phyloP scores from a whole-genome alignment of 352 stramenopile species.

The Globisporangium perplexum region DNA sequence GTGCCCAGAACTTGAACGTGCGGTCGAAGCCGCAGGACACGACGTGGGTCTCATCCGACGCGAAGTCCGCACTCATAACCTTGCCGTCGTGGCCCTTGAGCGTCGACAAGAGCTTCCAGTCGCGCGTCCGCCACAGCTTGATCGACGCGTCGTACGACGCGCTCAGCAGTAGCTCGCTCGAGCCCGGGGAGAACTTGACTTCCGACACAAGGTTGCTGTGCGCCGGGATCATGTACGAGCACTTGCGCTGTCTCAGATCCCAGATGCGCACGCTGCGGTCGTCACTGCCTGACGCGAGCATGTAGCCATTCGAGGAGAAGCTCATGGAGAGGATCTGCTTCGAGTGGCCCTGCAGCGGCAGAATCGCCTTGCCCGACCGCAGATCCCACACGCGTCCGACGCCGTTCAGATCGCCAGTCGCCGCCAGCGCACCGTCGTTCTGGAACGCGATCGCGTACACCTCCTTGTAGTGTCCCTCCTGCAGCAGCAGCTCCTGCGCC shows the following conservation, averaged over 20 bases:
- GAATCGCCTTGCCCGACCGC: conserved; percentile 90
- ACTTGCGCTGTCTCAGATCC: conserved; percentile 92
- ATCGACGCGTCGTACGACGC: conserved; percentile 93
- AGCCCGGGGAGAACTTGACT: conserved; percentile 78
- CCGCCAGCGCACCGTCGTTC: conserved; percentile 89
- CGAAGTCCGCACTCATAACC: conserved; percentile 92
- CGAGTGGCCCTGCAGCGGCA: conserved; percentile 90
- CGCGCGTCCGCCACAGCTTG: conserved; percentile 93
- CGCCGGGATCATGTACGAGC: conserved; percentile 90
- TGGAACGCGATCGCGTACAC: conserved; percentile 96
- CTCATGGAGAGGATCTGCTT: conserved; percentile 93
- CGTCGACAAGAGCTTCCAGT: conserved; percentile 89
- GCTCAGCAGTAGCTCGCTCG: conserved; percentile 86
- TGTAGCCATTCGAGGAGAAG: conserved; percentile 92
- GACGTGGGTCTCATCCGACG: conserved; percentile 84
- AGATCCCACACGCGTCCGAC: conserved; percentile 96
- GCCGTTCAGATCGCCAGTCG: conserved; percentile 93
- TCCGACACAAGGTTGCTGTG: conserved; percentile 95
- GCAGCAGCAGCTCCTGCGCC: conserved; percentile 88
- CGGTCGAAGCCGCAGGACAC: conserved; percentile 89
- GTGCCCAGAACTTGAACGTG: conserved; percentile 92
- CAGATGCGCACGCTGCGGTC: conserved; percentile 96
- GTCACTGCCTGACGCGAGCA: conserved; percentile 92
- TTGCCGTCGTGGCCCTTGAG: conserved; percentile 94
- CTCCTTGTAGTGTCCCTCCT: conserved; percentile 96